A percentile compares a stretch with the other conserved stretches of the same genome.
Evolutionary conservation across 805 yeast genomes (phyloP).

Genomic region (Metschnikowia continentalis): DNA sequence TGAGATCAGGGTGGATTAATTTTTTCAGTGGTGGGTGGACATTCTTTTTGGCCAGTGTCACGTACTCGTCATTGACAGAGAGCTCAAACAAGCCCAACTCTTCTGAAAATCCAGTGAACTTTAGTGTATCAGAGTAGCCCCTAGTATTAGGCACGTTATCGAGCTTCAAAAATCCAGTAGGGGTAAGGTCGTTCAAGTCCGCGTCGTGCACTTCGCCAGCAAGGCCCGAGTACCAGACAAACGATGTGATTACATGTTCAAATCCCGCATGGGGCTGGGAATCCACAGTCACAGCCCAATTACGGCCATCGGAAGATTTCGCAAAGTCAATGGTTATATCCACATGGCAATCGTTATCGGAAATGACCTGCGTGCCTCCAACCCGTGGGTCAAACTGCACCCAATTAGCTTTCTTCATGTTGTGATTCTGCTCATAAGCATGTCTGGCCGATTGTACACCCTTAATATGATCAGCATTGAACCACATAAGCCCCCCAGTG

Average conservation of each 20-base stretch:
- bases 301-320: slow-evolving; percentile 62
- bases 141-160: slow-evolving; percentile 23
- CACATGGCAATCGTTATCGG: slow-evolving; percentile 61
- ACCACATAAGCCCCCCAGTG: slow-evolving; percentile 85
- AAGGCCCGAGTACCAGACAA: slow-evolving; percentile 75
- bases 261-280: slow-evolving; percentile 57
- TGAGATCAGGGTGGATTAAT: slow-evolving; percentile 38
- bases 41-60: slow-evolving; percentile 20
- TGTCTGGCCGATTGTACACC: slow-evolving; percentile 64
- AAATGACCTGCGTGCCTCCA: slow-evolving; percentile 79
- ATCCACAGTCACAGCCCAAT: slow-evolving; percentile 76
- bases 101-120: slow-evolving; percentile 44
- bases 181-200: slow-evolving; percentile 6
- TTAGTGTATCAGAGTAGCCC: slow-evolving; percentile 37
- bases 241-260: slow-evolving; percentile 50
- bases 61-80: slow-evolving; percentile 46
- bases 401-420: slow-evolving; percentile 78
- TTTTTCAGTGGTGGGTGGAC: slow-evolving; percentile 34
- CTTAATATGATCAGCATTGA: slow-evolving; percentile 53
- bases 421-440: slow-evolving; percentile 67
- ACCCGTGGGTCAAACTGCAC: slow-evolving; percentile 76
- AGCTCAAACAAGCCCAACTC: slow-evolving; percentile 67
- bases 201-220: slow-evolving; percentile 40
- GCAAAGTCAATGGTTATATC: slow-evolving; percentile 69
- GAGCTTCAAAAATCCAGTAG: slow-evolving; percentile 24